Conservation (phyloP, 2,329 filamentous ascomycete genomes). For the Colletotrichum echinochloae region DNA sequence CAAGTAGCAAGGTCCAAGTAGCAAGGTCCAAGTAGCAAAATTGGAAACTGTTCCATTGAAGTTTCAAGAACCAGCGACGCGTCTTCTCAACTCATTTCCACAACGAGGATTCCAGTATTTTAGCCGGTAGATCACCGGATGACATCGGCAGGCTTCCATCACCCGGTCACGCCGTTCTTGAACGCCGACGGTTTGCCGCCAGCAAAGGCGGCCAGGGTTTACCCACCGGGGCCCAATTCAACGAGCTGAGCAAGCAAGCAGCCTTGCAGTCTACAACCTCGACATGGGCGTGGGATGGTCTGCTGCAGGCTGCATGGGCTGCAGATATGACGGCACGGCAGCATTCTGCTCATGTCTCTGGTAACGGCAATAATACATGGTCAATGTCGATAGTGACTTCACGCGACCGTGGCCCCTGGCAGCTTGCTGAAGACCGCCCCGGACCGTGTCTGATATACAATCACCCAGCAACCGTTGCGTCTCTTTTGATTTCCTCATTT, state of each 20-base stretch:
- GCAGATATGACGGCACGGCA: slow-evolving; percentile 30
- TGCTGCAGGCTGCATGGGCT: slow-evolving; percentile 32
- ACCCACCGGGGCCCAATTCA: background rate
- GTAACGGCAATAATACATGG: background rate
- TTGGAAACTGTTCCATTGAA: slow-evolving; percentile 40
- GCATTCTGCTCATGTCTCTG: slow-evolving; percentile 1
- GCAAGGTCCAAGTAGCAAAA: slow-evolving; percentile 27
- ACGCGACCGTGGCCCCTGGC: background rate
- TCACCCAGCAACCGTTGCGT: background rate
- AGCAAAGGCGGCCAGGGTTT: background rate
- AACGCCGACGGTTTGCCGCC: slow-evolving; percentile 26
- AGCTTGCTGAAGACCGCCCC: background rate
- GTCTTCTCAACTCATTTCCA: slow-evolving; percentile 8
- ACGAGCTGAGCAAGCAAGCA: slow-evolving; percentile 3
- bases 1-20: slow-evolving; percentile 21
- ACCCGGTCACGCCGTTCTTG: background rate
- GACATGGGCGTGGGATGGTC: slow-evolving; percentile 25
- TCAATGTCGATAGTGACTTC: background rate
- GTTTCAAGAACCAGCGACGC: slow-evolving; percentile 38
- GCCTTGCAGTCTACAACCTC: slow-evolving; percentile 26
- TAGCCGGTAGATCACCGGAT: slow-evolving; percentile 19
- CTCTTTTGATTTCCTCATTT: background rate
- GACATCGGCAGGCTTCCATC: slow-evolving; percentile 34
- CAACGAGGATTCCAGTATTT: background rate
- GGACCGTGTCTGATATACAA: background rate